Evolutionary conservation across 2,329 filamentous ascomycete species (phyloP).

Genomic region (Rhynchosporium secalis): DNA sequence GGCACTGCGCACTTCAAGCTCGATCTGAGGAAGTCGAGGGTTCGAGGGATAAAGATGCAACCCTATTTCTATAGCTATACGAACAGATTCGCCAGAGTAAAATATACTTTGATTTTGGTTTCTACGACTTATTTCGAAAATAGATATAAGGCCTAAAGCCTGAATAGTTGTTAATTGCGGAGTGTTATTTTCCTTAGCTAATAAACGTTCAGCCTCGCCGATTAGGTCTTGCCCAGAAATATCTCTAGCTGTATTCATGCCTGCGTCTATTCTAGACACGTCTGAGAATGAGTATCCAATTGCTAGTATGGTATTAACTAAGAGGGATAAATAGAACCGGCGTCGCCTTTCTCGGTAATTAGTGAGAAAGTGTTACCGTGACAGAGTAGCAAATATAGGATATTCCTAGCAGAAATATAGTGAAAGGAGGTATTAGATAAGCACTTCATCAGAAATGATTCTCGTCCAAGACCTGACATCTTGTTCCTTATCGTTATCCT

Average conservation of each 20-base stretch:
- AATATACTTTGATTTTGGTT: conserved; percentile 72
- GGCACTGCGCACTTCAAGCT: conserved; percentile 47
- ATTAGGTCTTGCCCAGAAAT: conserved; percentile 76
- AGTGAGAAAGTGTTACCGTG: conserved; percentile 44
- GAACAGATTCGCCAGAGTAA: conserved; percentile 70
- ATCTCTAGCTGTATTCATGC: conserved; percentile 48
- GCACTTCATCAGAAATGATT: conserved; percentile 56
- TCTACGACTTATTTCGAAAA: conserved; percentile 71
- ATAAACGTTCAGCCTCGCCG: conserved; percentile 62
- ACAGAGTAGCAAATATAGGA: conserved; percentile 71
- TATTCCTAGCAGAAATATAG: conserved; percentile 77
- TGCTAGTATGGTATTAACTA: conserved; percentile 41
- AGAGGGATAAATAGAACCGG: conserved; percentile 45
- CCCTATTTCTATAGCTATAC: conserved; percentile 59
- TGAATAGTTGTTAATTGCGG: conserved; percentile 70
- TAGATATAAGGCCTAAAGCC: conserved; percentile 73
- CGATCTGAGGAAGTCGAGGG: conserved; percentile 50
- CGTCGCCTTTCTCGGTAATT: conserved; percentile 28
- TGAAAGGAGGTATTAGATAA: conserved; percentile 63
- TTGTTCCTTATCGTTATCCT: not conserved
- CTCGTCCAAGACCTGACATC: conserved; percentile 52
- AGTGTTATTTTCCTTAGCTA: conserved; percentile 53
- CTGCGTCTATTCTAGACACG: conserved; percentile 59
- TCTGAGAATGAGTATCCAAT: conserved; percentile 70
- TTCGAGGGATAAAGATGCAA: conserved; percentile 28